These are phyloP conservation scores for Arthrobotrys megalospora DNA, from an alignment of 2,329 filamentous ascomycete species.

Conservation along the genomic window DNA sequence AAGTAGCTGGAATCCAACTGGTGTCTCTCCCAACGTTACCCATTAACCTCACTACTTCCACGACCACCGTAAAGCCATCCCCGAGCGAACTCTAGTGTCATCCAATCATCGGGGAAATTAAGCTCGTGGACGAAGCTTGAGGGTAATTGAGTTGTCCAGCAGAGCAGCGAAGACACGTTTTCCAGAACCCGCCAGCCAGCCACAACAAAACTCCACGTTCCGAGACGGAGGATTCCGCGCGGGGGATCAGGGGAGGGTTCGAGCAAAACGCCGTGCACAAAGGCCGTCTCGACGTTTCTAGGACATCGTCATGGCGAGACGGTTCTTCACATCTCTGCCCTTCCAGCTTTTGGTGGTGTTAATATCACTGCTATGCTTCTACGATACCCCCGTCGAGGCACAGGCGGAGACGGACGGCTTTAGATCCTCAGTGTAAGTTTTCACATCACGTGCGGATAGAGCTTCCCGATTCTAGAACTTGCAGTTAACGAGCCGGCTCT, in stretches of 20 bases:
- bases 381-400: slow-evolving; percentile 36
- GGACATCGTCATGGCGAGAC: slow-evolving; percentile 43
- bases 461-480: neutral
- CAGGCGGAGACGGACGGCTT: slow-evolving; percentile 54
- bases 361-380: slow-evolving; percentile 37
- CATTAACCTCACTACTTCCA: slow-evolving; percentile 12
- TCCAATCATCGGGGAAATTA: neutral
- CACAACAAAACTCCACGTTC: slow-evolving; percentile 24
- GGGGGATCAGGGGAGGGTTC: neutral
- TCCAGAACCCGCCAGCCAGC: neutral
- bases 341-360: slow-evolving; percentile 39
- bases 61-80: neutral
- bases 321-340: slow-evolving; percentile 35
- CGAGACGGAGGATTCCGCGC: slow-evolving; percentile 19
- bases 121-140: neutral
- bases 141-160: slow-evolving; percentile 13
- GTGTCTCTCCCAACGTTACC: slow-evolving; percentile 9
- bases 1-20: slow-evolving; percentile 6
- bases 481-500: slow-evolving; percentile 22
- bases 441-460: slow-evolving; percentile 12
- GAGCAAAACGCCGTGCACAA: slow-evolving; percentile 1
- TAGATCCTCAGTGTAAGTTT: slow-evolving; percentile 49
- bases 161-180: slow-evolving; percentile 18
- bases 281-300: slow-evolving; percentile 1
- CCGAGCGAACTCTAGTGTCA: neutral